Evolutionary conservation across 179 eudicot genomes (phyloP), one percentile per base, ranked within the genome.

Genomic region (Silene coronaria): DNA sequence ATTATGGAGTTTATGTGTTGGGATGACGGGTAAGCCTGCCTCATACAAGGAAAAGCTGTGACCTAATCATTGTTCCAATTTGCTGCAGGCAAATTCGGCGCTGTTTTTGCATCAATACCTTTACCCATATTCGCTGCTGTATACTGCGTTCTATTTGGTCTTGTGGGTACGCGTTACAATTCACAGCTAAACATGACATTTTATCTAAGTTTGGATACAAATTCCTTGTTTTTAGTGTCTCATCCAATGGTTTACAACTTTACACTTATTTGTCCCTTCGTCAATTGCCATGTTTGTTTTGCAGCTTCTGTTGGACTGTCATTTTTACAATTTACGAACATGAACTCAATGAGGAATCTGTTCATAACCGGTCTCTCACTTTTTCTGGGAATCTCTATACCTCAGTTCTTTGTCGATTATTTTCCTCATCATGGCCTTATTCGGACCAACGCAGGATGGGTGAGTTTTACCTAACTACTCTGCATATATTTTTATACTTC

Each of bases 341-440:
- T 93, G 99, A 95, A 95, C 78, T 95, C 93, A 23, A 95, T 95
- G 99, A 91, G 99, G 83, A 95, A 93, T 83, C 93, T 95, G 27
- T 71, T 90, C 16, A 95, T 95, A 74, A 95, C 91, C 0, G 99
- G 99, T 46, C 82, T 95, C 27, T 92, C 99, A 2, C 93, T 95
- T 63, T 95, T 95, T 86, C 93, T 95, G 24, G 99, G 99, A 66
- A 86, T 95, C 70, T 95, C 99, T 4, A 87, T 95, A 64, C 99
- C 99, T 58, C 99, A 95, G 32, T 89, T 85, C 78, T 95, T 95
- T 62, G 77, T 78, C 10, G 91, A 87, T 13, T 92, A 92, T 69
- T 70, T 82, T 64, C 86, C 84, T 58, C 84, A 67, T 58, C 78
- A 84, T 70, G 99, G 99, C 46, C 97, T 93, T 73, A 91, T 95